Conservation (phyloP, 1,284 basidiomycete species). For the Tilletia caries region DNA sequence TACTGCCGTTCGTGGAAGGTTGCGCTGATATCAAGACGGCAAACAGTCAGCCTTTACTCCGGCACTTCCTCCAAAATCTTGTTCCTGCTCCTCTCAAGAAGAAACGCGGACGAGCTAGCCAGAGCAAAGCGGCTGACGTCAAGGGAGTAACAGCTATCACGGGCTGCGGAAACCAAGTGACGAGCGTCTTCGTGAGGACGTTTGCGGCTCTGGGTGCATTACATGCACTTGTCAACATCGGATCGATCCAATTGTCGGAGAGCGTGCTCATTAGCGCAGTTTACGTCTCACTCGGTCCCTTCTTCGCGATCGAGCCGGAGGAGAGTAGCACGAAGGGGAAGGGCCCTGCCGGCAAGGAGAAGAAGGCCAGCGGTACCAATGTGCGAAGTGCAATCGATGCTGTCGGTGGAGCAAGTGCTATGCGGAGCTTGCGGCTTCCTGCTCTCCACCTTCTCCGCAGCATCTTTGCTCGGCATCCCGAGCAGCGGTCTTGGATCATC, state of each 20-base stretch:
- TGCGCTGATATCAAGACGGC: conserved; percentile 33
- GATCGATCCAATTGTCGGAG: conserved; percentile 56
- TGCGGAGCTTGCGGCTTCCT: conserved; percentile 76
- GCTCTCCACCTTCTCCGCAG: conserved; percentile 71
- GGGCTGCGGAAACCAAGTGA: conserved; percentile 29
- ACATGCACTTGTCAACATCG: conserved; percentile 52
- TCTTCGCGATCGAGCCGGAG: conserved; percentile 72
- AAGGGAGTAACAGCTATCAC: conserved; percentile 22
- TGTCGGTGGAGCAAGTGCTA: conserved; percentile 54
- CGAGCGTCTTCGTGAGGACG: conserved; percentile 34
- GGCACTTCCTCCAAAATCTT: conserved; percentile 51
- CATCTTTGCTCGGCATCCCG: conserved; percentile 84
- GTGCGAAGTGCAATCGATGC: conserved; percentile 29
- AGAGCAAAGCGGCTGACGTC: conserved; percentile 25
- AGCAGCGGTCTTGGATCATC: conserved; percentile 90
- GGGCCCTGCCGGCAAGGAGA: not conserved
- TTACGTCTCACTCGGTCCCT: conserved; percentile 85
- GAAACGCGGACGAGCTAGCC: conserved; percentile 19
- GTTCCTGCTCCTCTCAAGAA: conserved; percentile 22
- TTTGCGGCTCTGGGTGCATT: conserved; percentile 51
- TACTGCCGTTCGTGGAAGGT: conserved; percentile 84
- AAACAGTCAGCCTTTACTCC: conserved; percentile 28
- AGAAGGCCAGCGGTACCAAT: conserved; percentile 21
- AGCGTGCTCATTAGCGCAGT: conserved; percentile 74
- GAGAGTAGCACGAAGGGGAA: conserved; percentile 18